A percentile compares a stretch with the other conserved stretches of the same genome.
phyloP scores from a whole-genome alignment of 2,329 filamentous ascomycete species.

The Cordyceps fumosorosea region DNA sequence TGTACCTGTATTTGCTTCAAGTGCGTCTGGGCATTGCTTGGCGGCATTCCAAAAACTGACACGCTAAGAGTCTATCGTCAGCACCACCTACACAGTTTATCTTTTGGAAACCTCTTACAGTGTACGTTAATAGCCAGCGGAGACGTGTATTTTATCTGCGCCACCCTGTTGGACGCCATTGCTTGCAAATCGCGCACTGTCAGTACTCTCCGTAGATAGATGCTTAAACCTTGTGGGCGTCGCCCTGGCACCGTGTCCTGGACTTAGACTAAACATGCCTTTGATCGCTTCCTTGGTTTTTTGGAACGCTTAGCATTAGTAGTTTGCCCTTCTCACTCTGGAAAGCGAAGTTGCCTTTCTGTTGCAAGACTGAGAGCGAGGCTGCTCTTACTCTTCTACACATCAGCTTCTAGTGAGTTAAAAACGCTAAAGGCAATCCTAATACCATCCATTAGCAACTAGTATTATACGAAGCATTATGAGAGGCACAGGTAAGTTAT shows the following conservation, averaged over 20 bases:
- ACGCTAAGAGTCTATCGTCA: conserved; percentile 4
- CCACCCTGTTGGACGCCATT: background rate
- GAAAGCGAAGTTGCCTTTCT: background rate
- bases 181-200: too few species aligned
- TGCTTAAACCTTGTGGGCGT: background rate
- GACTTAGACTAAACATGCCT: background rate
- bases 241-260: background rate
- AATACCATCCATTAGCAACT: too few species aligned
- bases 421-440: too few species aligned
- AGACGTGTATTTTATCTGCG: background rate
- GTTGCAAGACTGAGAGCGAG: too few species aligned
- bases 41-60: conserved; percentile 7
- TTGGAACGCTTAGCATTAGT: too few species aligned
- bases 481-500: background rate
- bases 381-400: too few species aligned
- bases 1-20: background rate
- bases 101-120: too few species aligned
- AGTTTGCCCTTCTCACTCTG: background rate
- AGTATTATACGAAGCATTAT: too few species aligned
- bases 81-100: too few species aligned
- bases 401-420: too few species aligned
- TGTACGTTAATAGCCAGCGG: background rate
- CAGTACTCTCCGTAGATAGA: too few species aligned
- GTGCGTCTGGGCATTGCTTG: conserved; percentile 6
- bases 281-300: background rate